Evolutionary conservation across 192 early-diverging fungal species (phyloP), one percentile per base, ranked within the genome.

Genomic region (Coemansia sp.): DNA sequence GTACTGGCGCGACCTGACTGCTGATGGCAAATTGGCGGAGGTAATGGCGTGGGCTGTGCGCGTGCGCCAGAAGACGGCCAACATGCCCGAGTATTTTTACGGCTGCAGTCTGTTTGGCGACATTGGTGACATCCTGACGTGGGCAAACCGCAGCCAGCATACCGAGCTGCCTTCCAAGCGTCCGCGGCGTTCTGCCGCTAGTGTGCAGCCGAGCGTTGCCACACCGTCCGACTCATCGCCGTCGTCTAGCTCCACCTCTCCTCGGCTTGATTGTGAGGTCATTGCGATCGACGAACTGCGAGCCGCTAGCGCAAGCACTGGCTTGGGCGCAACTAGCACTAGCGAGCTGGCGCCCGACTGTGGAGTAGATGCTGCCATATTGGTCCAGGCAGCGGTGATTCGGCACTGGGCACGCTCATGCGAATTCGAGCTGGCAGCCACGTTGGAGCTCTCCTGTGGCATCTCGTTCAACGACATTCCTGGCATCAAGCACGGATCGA

Each of bases 401-500:
- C 11, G 48, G 1, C 60, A 75, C 35, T 75, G 71, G 71, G 49
- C 50, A 20, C 60, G 60, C 15, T 31, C 32, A 0, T 62, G 64
- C 38, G 55, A 67, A 20, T 19, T 36, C 2, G 59, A 63, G 35
- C 21, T 56, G 21, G 61, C 55, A 2, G 14, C 15, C 0, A 17
- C 36, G 12, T 12, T 70, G 43, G 17, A 50, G 22, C 38, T 28
- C 31, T 35, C 36, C 21, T 7, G 23, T 47, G 34, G 21, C 2
- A n/a, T 4, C 10, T 7, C 44, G 15, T 3, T n/a, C 22, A 22
- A 29, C 26, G 19, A 35, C 5, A 6, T 7, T 17, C 8, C 4
- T 8, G 38, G 38, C n/a, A 19, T 15, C 8, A 39, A 42, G 9
- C 23, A 25, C n/a, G n/a, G n/a, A n/a, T n/a, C n/a, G n/a, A n/a